Percentiles rank a stretch among this genome's conserved stretches.
These are phyloP conservation scores for Salix arbutifolia DNA, from an alignment of 345 rosid species.

Conservation along the genomic window DNA sequence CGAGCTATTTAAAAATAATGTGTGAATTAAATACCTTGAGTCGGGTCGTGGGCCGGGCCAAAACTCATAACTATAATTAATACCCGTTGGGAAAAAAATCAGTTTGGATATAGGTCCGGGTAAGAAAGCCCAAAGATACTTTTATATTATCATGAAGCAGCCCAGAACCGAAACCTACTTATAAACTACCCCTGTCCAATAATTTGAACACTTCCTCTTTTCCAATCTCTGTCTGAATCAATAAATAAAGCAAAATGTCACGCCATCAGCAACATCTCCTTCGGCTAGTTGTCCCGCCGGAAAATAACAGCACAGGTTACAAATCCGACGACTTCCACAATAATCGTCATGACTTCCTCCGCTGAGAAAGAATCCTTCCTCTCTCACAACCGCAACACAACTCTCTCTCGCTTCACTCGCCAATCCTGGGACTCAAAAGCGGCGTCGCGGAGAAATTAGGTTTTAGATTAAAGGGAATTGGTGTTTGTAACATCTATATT, in stretches of 20 bases:
- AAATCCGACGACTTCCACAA: conserved; percentile 47
- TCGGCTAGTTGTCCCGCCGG: conserved; percentile 74
- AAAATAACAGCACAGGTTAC: conserved; percentile 85
- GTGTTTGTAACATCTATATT: conserved; percentile 46
- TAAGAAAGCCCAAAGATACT: too few species aligned
- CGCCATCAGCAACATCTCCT: conserved; percentile 52
- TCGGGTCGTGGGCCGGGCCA: too few species aligned
- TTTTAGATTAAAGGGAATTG: conserved; percentile 57
- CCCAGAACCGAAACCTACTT: too few species aligned
- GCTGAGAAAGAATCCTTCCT: conserved; percentile 59
- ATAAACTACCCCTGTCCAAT: too few species aligned
- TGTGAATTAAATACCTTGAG: too few species aligned
- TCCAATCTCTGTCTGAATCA: too few species aligned
- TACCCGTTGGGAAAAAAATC: too few species aligned
- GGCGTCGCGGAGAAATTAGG: conserved; percentile 75
- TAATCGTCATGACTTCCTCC: conserved; percentile 88
- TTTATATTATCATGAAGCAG: too few species aligned
- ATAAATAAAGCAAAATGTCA: conserved; percentile 1
- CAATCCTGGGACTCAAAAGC: conserved; percentile 58
- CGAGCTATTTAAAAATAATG: too few species aligned
- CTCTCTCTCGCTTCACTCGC: conserved; percentile 43
- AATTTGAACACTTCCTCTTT: too few species aligned
- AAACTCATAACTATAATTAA: too few species aligned
- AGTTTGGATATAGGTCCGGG: too few species aligned
- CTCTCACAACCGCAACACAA: conserved; percentile 54